Evolutionary conservation across 192 early-diverging fungal genomes (phyloP).

Genomic region (Helicostylum pulchrum): DNA sequence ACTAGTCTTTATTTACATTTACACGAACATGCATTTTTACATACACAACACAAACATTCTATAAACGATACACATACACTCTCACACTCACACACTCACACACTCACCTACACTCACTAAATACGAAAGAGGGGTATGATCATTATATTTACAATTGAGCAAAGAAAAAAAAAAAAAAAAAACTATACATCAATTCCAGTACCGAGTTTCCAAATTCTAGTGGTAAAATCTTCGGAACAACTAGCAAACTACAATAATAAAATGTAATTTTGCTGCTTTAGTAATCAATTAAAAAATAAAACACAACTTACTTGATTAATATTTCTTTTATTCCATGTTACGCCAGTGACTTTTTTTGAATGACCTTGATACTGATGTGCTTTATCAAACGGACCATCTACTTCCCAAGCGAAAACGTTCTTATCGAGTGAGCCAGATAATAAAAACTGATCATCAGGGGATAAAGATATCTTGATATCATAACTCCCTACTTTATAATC

Average conservation of each 20-base stretch:
- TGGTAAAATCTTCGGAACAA: conserved; percentile 72
- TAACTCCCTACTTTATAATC: conserved; percentile 62
- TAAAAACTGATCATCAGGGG: conserved; percentile 70
- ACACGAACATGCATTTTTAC: no score
- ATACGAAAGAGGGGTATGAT: not conserved
- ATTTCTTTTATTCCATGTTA: conserved; percentile 64
- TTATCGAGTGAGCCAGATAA: conserved; percentile 68
- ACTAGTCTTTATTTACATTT: no score
- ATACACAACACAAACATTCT: no score
- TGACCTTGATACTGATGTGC: conserved; percentile 63
- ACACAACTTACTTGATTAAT: conserved; percentile 43
- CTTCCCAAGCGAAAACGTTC: conserved; percentile 70
- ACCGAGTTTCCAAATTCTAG: conserved; percentile 65
- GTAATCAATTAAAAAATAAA: not conserved
- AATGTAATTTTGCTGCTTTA: not conserved
- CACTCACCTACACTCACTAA: not conserved
- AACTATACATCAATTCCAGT: not conserved
- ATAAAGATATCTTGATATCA: conserved; percentile 64
- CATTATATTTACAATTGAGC: not conserved
- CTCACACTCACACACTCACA: no score
- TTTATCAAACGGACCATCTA: conserved; percentile 40
- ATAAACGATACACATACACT: no score
- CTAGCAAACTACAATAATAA: conserved; percentile 71
- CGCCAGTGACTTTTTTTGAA: conserved; percentile 63
- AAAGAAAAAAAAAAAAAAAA: no score